Base-by-base conservation (phyloP, 495 filamentous ascomycete species). In the Ascodesmis nigricans region DNA sequence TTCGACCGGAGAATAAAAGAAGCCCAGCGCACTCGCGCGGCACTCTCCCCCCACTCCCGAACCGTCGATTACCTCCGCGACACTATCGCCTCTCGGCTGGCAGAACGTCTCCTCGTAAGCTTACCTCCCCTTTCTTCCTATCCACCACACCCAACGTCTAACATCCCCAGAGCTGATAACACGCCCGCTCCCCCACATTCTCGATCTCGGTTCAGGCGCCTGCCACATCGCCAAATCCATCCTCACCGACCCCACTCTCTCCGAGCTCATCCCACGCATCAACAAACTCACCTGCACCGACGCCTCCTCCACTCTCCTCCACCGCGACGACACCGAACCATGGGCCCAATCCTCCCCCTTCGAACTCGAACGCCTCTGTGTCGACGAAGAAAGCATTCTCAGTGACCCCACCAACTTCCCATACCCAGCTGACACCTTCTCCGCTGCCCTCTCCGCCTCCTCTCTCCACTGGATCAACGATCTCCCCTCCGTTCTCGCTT, bases 391-490 rank as follows among this genome's bases (percentile, higher is more conserved):
- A 39, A 58, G 67, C 39, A 57, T 67, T 2, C n/a, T n/a, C n/a
- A n/a, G n/a, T n/a, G n/a, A n/a, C n/a, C n/a, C n/a, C n/a, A n/a
- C n/a, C n/a, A n/a, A 60, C 91, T 1, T n/a, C n/a, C 80, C 84
- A 0, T 92, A 78, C 57, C 64, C 62, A 14, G 56, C 73, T n/a
- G 63, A 71, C 43, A 65, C 66, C 13, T 92, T 93, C 56, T 79
- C 92, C 57, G 73, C 87, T 21, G 77, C 92, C 2, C 59, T 99
- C 18, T 80, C 73, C 46, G 83, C 75, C 27, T 59, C 91, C 39
- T 79, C 72, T 21, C 66, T 99, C 52, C 90, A 99, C 56, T 99
- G 90, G 90, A 73, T 92, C 56, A 99, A 99, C 55, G 78, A 99
- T 52, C 66, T 99, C 5, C 87, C 90, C 0, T 73, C 71, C 3